phyloP scores from a whole-genome alignment of 306 rosid genomes.

The Ormosia emarginata region DNA sequence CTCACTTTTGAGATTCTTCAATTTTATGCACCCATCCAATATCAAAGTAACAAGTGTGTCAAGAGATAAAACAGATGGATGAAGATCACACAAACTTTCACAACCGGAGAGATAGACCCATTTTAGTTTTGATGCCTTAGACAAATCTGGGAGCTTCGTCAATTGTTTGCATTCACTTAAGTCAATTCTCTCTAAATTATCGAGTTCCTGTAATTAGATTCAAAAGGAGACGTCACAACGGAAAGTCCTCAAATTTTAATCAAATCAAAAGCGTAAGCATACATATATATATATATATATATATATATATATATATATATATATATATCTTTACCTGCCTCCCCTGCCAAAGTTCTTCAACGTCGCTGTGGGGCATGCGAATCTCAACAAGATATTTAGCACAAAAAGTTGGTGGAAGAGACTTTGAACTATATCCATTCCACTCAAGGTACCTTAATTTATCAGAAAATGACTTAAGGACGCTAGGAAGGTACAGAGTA shows the following conservation, averaged over 20 bases:
- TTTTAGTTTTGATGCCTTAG: not conserved
- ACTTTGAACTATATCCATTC: not conserved
- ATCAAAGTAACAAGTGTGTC: not conserved
- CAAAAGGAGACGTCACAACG: not conserved
- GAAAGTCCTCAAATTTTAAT: no score
- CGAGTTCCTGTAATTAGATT: not conserved
- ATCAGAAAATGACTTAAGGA: not conserved
- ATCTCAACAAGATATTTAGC: slow-evolving; percentile 7
- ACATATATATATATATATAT: not conserved
- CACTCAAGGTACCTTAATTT: slow-evolving; percentile 6
- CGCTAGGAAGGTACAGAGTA: not conserved
- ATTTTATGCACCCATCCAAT: accelerated
- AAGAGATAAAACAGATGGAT: not conserved
- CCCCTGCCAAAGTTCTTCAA: slow-evolving; percentile 22
- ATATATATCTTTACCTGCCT: not conserved
- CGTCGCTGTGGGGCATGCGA: not conserved
- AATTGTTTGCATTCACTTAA: not conserved
- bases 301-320: not conserved
- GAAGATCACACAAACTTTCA: not conserved
- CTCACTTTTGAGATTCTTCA: not conserved
- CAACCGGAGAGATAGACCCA: not conserved
- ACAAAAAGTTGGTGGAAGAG: slow-evolving; percentile 16
- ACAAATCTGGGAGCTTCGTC: not conserved
- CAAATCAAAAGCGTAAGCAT: no score
- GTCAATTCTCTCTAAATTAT: not conserved